phyloP scores from a whole-genome alignment of 2,329 filamentous ascomycete species.

The Cordyceps cicadae region DNA sequence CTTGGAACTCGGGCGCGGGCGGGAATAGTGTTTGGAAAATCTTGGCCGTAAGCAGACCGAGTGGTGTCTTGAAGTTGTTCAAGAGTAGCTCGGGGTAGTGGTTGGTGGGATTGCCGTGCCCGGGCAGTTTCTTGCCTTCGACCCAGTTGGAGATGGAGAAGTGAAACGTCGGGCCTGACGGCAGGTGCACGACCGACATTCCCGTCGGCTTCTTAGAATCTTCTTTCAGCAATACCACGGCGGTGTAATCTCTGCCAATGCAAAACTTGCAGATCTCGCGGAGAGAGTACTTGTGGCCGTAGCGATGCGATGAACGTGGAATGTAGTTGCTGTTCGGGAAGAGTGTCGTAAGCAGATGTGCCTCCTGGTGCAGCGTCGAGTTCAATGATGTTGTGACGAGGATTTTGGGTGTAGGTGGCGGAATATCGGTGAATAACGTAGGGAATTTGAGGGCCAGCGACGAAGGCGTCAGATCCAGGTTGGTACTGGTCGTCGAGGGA shows the following conservation, averaged over 20 bases:
- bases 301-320: slow-evolving; percentile 72
- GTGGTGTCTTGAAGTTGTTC: slow-evolving; percentile 90
- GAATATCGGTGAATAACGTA: slow-evolving; percentile 51
- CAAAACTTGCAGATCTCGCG: slow-evolving; percentile 86
- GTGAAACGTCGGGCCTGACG: slow-evolving; percentile 81
- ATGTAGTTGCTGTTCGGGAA: slow-evolving; percentile 88
- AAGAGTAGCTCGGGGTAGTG: slow-evolving; percentile 86
- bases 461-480: slow-evolving; percentile 54
- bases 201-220: slow-evolving; percentile 79
- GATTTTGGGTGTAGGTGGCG: slow-evolving; percentile 64
- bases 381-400: slow-evolving; percentile 88
- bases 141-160: slow-evolving; percentile 88
- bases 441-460: slow-evolving; percentile 55
- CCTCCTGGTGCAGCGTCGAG: slow-evolving; percentile 78
- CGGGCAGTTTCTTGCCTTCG: slow-evolving; percentile 77
- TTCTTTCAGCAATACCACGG: slow-evolving; percentile 78
- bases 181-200: slow-evolving; percentile 75
- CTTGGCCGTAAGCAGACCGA: slow-evolving; percentile 80
- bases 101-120: slow-evolving; percentile 79
- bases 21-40: slow-evolving; percentile 60
- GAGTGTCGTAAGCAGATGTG: slow-evolving; percentile 65
- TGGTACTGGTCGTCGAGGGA: slow-evolving; percentile 54
- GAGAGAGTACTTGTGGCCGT: slow-evolving; percentile 84
- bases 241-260: slow-evolving; percentile 70
- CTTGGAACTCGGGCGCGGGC: slow-evolving; percentile 70